Base-by-base conservation (phyloP, 306 rosid species). In the Coriaria nepalensis region DNA sequence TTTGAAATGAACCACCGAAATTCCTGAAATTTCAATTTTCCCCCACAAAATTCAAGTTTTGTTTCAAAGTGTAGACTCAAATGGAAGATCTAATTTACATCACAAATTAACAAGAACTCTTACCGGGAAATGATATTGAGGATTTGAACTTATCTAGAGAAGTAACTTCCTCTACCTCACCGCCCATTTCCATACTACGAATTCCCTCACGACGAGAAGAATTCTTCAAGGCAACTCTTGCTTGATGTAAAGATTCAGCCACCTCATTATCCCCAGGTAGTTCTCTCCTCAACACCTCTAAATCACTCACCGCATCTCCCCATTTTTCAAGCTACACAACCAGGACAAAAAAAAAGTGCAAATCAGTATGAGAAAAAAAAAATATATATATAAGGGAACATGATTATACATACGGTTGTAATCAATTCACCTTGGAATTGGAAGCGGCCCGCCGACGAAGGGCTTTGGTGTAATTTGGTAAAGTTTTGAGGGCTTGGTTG, bases 291-390 rank as follows among this genome's bases (percentile, higher is more conserved):
- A 87, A 69, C 37, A 68, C 50, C 72, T 76, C 86, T 12, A 78
- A 81, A 69, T 87, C 96, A 69, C 76, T 76, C 66, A 80, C 85
- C 49, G 75, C 93, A 48, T 80, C 94, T 50, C 64, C 69, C 96
- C 96, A 87, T 68, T 93, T 75, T 63, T 80, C 93, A 41, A 87
- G 92, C 96, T 87, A 64, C 51, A 69, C 39, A 55, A 13, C 40
- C 49, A 9, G 58, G 42, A 57, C 34, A 47, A 38, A 45, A 51
- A 49, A 12, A 60, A 42, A 5, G 51, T 57, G 45, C 32, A 66
- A 42, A 43, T 41, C 41, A 37, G 13, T 13, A 58, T 44, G 50
- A 45, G 42, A 29, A 49, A 41, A 36, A 7, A 59, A 46, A 50
- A 51, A 13, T 40, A 35, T 8, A 9, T 10, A 49, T 7, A 43